Percentiles rank a stretch among this genome's conserved stretches.
These are phyloP conservation scores for Cercospora sojina DNA, from an alignment of 2,329 filamentous ascomycete genomes.

Conservation along the genomic window DNA sequence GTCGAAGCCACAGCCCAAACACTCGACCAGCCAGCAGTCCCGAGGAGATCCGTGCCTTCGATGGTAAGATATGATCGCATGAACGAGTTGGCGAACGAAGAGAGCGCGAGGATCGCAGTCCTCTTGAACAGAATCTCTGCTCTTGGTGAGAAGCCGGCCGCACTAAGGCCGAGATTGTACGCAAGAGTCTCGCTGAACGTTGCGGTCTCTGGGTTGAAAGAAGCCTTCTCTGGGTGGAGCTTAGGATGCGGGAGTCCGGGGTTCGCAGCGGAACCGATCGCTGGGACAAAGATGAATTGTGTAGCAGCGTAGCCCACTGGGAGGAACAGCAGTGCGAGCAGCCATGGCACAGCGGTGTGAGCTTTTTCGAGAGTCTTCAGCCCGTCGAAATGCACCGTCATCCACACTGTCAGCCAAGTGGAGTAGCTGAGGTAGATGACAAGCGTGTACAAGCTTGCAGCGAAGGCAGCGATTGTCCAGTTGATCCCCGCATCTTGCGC, in stretches of 20 bases:
- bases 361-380: slow-evolving; percentile 68
- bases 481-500: slow-evolving; percentile 63
- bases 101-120: slow-evolving; percentile 50
- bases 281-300: slow-evolving; percentile 74
- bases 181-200: slow-evolving; percentile 67
- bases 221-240: slow-evolving; percentile 44
- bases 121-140: slow-evolving; percentile 60
- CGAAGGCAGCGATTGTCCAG: slow-evolving; percentile 65
- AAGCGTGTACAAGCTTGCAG: slow-evolving; percentile 72
- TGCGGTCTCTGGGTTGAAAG: slow-evolving; percentile 65
- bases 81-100: slow-evolving; percentile 56
- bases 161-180: slow-evolving; percentile 60
- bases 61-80: slow-evolving; percentile 67
- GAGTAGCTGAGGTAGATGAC: slow-evolving; percentile 67
- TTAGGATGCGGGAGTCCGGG: slow-evolving; percentile 29
- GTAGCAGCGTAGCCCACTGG: slow-evolving; percentile 70
- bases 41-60: slow-evolving; percentile 65
- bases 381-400: slow-evolving; percentile 74
- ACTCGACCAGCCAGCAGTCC: slow-evolving; percentile 69
- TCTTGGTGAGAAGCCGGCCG: slow-evolving; percentile 67
- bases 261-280: slow-evolving; percentile 48
- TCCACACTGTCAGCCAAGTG: slow-evolving; percentile 66
- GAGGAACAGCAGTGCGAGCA: slow-evolving; percentile 56
- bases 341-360: slow-evolving; percentile 58
- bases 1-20: slow-evolving; percentile 70